Evolutionary conservation across 352 stramenopile species (phyloP), one percentile per base, ranked within the genome.

Genomic region (Phytophthora pistaciae): DNA sequence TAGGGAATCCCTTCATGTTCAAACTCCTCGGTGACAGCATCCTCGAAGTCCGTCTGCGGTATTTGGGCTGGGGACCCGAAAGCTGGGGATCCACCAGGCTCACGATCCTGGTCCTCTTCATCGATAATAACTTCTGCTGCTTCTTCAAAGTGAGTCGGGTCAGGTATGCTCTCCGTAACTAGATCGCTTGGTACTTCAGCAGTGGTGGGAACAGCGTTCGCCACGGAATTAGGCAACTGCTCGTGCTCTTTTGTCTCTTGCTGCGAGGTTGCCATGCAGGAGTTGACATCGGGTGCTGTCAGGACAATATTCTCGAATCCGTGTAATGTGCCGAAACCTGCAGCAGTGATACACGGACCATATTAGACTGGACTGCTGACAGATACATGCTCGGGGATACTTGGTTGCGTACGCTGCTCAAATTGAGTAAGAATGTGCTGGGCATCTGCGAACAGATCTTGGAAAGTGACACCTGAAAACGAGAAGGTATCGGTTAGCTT

Each of bases 391-490:
- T 59, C 16, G 18, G 9, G 16, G 18, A 61, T 21, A 52, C 20
- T 25, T 23, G 31, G 11, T 29, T 46, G 42, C 82, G 53, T 82
- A 88, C 82, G 72, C 36, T 80, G 57, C 48, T 87, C 60, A 62
- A 86, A 87, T 31, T 73, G 44, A 27, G 70, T 79, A 16, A 90
- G 20, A 56, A 88, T 80, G n/a, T 72, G 53, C 13, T 85, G 63
- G 6, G 52, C 78, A 44, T 78, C 29, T 27, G 69, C 66, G 18
- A 81, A 79, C 23, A 85, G 49, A 8, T 79, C 68, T 48, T 60
- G 58, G 56, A 83, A 66, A 21, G 57, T 79, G 21, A 82, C 36
- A 18, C 60, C 80, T 88, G 38, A 9, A 65, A 65, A 60, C 9
- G 10, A 52, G 44, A 44, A 50, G 14, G 9, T 18, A 25, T 61